A percentile compares a stretch with the other conserved stretches of the same genome.
Conservation (phyloP, 768 basidiomycete genomes). For the Botryobasidium botryosum region DNA sequence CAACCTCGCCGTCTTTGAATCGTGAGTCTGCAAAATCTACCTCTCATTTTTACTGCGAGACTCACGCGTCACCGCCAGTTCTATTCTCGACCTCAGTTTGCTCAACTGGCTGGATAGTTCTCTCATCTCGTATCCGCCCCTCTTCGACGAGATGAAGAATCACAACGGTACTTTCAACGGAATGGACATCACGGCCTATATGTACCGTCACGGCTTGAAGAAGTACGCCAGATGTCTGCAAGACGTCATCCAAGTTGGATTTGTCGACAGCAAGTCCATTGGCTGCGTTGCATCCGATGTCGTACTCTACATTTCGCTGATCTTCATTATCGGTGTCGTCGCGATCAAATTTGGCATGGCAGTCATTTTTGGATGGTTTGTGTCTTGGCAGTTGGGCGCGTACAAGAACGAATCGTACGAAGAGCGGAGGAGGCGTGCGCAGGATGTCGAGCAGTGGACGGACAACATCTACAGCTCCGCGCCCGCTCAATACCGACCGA, state of each 20-base stretch:
- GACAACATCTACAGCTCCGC: constrained; percentile 91
- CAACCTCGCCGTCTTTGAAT: constrained; percentile 87
- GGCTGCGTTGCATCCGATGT: constrained; percentile 93
- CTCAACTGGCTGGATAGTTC: constrained; percentile 68
- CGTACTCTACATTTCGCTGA: constrained; percentile 85
- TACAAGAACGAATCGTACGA: constrained; percentile 88
- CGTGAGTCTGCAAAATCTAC: constrained; percentile 34
- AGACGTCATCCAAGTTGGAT: constrained; percentile 77
- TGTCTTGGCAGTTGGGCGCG: constrained; percentile 86
- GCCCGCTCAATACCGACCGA: constrained; percentile 79
- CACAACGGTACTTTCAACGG: constrained; percentile 59
- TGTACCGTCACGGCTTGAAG: constrained; percentile 54
- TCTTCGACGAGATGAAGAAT: constrained; percentile 65
- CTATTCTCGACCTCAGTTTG: constrained; percentile 76
- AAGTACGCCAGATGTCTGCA: constrained; percentile 63
- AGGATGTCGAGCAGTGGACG: constrained; percentile 92
- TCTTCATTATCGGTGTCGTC: constrained; percentile 96
- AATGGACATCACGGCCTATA: constrained; percentile 74
- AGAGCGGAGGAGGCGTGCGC: constrained; percentile 74
- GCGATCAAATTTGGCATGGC: constrained; percentile 92
- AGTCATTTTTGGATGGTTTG: constrained; percentile 95
- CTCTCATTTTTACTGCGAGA: neutral
- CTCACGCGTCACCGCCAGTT: constrained; percentile 26
- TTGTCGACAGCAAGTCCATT: constrained; percentile 85
- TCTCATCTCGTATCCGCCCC: constrained; percentile 63